phyloP scores from a whole-genome alignment of 2,329 filamentous ascomycete species.

The Clonostachys byssicola region DNA sequence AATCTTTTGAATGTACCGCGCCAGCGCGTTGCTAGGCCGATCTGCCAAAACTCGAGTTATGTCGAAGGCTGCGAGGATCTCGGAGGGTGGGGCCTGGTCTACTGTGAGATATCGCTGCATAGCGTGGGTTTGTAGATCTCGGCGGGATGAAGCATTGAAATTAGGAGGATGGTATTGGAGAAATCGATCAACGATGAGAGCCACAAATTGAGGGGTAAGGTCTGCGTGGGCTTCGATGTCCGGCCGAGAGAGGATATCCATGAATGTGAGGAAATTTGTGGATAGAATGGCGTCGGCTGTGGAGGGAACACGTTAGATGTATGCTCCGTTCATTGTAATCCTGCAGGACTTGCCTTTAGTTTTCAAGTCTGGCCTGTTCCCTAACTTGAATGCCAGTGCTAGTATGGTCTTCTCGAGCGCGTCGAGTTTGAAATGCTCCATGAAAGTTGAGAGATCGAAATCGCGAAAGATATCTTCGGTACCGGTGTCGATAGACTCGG shows the following conservation, averaged over 20 bases:
- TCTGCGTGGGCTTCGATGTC: conserved; percentile 62
- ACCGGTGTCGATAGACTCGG: conserved; percentile 84
- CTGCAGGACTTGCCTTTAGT: conserved; percentile 67
- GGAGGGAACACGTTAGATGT: conserved; percentile 30
- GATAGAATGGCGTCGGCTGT: conserved; percentile 86
- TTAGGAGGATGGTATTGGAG: conserved; percentile 82
- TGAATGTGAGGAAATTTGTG: conserved; percentile 72
- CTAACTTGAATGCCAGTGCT: conserved; percentile 81
- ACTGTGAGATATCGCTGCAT: conserved; percentile 63
- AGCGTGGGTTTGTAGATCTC: conserved; percentile 64
- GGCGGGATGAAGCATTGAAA: conserved; percentile 72
- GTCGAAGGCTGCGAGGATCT: conserved; percentile 67
- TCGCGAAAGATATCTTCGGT: conserved; percentile 94
- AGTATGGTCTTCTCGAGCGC: conserved; percentile 83
- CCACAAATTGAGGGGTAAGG: conserved; percentile 66
- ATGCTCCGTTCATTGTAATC: conserved; percentile 13
- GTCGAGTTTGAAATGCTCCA: conserved; percentile 94
- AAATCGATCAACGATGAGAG: conserved; percentile 78
- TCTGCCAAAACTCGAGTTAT: conserved; percentile 62
- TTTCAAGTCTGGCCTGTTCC: conserved; percentile 76
- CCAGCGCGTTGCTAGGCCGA: conserved; percentile 50
- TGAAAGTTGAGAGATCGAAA: conserved; percentile 92
- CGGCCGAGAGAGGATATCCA: conserved; percentile 68
- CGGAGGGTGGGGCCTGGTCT: conserved; percentile 62
- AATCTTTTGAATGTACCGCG: conserved; percentile 66